A percentile compares a stretch with the other conserved stretches of the same genome.
Conservation (phyloP, 2,329 filamentous ascomycete species). For the Microdochium paspali region DNA sequence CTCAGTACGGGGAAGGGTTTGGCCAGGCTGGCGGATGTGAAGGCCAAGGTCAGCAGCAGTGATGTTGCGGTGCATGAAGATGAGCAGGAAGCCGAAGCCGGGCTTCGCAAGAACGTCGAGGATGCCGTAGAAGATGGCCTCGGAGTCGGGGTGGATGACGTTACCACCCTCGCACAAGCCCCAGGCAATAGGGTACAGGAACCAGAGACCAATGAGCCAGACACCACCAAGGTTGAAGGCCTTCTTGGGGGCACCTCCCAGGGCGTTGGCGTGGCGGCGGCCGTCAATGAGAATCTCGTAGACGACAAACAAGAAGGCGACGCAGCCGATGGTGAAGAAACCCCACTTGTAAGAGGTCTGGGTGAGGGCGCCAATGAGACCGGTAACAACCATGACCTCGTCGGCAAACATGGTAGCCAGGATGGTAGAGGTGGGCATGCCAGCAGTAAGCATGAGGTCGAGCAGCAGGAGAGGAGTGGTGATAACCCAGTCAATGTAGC, state of each 20-base stretch:
- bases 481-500: constrained; percentile 55
- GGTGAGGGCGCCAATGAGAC: constrained; percentile 56
- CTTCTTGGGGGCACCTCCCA: constrained; percentile 42
- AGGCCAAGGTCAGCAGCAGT: constrained; percentile 47
- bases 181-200: constrained; percentile 57
- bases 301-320: constrained; percentile 47
- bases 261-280: constrained; percentile 40
- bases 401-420: constrained; percentile 53
- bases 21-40: constrained; percentile 19
- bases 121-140: constrained; percentile 60
- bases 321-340: constrained; percentile 48
- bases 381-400: constrained; percentile 58
- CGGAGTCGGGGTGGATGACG: constrained; percentile 54
- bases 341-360: constrained; percentile 57
- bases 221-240: constrained; percentile 47
- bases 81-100: constrained; percentile 48
- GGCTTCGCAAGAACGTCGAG: constrained; percentile 58
- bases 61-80: constrained; percentile 55
- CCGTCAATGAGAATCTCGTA: constrained; percentile 49
- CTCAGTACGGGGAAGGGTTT: constrained; percentile 7
- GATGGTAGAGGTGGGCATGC: constrained; percentile 55
- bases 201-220: constrained; percentile 52
- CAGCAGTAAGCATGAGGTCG: constrained; percentile 54
- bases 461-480: constrained; percentile 56
- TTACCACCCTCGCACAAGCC: constrained; percentile 56